A percentile compares a stretch with the other conserved stretches of the same genome.
phyloP scores from a whole-genome alignment of 2,329 filamentous ascomycete species.

The Fusarium globosum region DNA sequence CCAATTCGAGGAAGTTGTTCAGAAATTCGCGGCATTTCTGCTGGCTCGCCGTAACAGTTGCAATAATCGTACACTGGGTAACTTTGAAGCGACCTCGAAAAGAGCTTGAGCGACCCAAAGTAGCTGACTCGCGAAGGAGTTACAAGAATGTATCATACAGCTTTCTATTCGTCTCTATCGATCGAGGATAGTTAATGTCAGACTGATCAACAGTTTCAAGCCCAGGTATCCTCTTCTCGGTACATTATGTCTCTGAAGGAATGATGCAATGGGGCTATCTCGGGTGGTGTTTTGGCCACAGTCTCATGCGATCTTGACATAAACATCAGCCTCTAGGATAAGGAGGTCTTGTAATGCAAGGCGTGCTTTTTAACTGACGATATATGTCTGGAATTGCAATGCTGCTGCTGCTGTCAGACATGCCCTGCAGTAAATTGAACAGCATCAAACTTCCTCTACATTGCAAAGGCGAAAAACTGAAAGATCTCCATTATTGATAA shows the following conservation, averaged over 20 bases:
- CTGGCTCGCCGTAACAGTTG: too few species aligned
- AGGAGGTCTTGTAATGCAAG: background rate
- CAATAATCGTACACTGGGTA: fast-evolving
- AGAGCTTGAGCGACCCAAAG: background rate
- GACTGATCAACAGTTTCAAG: background rate
- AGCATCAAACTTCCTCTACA: too few species aligned
- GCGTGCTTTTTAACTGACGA: too few species aligned
- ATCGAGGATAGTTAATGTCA: background rate
- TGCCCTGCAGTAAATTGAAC: background rate
- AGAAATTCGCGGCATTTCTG: too few species aligned
- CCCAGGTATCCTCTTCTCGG: fast-evolving
- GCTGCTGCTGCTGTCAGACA: background rate
- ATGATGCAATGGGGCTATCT: background rate
- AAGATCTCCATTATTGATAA: background rate
- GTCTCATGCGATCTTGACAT: fast-evolving
- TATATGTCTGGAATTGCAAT: background rate
- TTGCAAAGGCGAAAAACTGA: background rate
- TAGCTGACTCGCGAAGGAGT: background rate
- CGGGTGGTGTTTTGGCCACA: background rate
- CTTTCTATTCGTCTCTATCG: too few species aligned
- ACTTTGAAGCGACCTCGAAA: fast-evolving
- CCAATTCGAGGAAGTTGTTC: too few species aligned
- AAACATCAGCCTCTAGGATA: background rate
- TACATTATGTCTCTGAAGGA: background rate
- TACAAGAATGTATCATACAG: too few species aligned